Conservation (phyloP, 495 filamentous ascomycete species). For the Venustampulla echinocandica region DNA sequence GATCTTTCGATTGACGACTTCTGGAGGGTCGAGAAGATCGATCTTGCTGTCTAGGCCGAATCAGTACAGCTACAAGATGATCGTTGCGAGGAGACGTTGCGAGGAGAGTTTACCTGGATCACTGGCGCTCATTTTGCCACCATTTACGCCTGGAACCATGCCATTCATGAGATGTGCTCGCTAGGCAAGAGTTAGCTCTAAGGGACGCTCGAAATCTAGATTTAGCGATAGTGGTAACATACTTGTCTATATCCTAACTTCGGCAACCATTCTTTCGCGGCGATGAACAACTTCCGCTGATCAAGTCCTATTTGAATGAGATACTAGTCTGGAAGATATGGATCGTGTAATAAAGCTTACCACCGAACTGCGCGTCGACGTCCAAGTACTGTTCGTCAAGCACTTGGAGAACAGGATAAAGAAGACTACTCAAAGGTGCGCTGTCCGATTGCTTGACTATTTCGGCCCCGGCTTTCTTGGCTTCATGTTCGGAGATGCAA, state of each 20-base stretch:
- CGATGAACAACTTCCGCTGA: constrained; percentile 60
- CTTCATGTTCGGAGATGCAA: constrained; percentile 34
- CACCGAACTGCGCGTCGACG: constrained; percentile 3
- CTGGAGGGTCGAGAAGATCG: constrained; percentile 51
- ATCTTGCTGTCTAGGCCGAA: constrained; percentile 49
- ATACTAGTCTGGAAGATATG: background rate
- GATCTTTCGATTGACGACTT: constrained; percentile 48
- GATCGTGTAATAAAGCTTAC: background rate
- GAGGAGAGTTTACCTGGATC: constrained; percentile 1
- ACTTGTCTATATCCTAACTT: constrained; percentile 37
- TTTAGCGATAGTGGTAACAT: background rate
- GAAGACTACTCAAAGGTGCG: constrained; percentile 47
- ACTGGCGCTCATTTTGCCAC: constrained; percentile 38
- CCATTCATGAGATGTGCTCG: constrained; percentile 56
- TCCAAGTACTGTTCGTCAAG: constrained; percentile 4
- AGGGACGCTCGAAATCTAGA: background rate
- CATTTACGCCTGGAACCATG: constrained; percentile 52
- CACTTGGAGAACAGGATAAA: constrained; percentile 42
- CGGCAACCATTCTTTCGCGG: constrained; percentile 49
- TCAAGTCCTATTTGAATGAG: constrained; percentile 38
- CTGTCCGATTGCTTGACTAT: constrained; percentile 56
- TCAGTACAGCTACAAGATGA: constrained; percentile 28
- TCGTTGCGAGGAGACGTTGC: too few relatives aligned
- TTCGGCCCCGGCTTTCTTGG: constrained; percentile 53
- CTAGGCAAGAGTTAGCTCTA: constrained; percentile 16